A percentile compares a stretch with the other conserved stretches of the same genome.
These are phyloP conservation scores for Magnaporthales sp. DNA, from an alignment of 2,329 filamentous ascomycete species.

Conservation along the genomic window DNA sequence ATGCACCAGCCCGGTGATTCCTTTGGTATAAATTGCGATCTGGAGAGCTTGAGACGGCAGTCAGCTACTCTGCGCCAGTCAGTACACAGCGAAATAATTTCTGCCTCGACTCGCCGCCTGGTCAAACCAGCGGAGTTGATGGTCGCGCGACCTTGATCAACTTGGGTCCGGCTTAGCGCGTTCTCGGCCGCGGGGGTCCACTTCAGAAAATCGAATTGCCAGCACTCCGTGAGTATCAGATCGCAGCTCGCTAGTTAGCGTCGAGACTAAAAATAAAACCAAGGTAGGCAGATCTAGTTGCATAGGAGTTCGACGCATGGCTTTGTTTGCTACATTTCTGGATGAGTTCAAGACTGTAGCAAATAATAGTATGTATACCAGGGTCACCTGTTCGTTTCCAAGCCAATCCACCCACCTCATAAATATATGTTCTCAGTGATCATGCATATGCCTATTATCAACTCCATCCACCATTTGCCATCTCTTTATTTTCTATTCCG, in stretches of 20 bases:
- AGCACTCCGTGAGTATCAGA: background rate
- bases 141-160: background rate
- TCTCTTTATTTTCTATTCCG: background rate
- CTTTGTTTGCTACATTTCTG: background rate
- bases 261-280: background rate
- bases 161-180: background rate
- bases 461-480: background rate
- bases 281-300: background rate
- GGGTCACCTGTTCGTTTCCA: background rate
- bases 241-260: background rate
- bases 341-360: background rate
- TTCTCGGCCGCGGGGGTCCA: background rate
- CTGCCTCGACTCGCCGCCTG: constrained; percentile 3
- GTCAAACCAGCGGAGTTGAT: background rate
- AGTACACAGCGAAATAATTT: constrained; percentile 4
- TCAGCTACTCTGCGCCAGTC: background rate
- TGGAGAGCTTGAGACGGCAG: background rate
- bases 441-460: background rate
- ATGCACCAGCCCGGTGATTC: background rate
- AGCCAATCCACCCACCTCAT: background rate
- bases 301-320: background rate
- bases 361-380: background rate
- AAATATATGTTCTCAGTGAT: background rate
- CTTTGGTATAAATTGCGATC: background rate
- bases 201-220: background rate